Conservation (phyloP, 208 protist genomes). For the Trypanosoma cruzi region DNA sequence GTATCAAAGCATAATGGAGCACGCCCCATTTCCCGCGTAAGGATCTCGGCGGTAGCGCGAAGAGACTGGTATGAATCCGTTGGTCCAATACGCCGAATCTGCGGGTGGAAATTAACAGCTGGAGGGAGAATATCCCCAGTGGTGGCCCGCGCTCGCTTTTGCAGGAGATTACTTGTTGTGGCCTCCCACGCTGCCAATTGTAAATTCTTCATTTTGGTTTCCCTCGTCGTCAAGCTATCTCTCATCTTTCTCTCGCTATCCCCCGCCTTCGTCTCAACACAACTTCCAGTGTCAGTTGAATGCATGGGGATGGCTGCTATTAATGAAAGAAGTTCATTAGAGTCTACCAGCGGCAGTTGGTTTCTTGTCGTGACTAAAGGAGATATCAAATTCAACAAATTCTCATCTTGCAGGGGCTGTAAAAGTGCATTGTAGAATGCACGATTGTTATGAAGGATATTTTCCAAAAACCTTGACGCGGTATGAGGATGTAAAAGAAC, state of each 20-base stretch:
- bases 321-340: conserved; percentile 70
- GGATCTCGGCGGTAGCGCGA: conserved; percentile 34
- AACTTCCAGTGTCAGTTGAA: neutral
- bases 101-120: conserved; percentile 29
- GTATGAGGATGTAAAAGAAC: conserved; percentile 76
- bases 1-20: conserved; percentile 82
- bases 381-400: conserved; percentile 52
- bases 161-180: conserved; percentile 37
- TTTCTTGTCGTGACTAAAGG: conserved; percentile 42
- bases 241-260: neutral
- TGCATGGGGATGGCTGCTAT: conserved; percentile 31
- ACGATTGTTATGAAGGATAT: conserved; percentile 70
- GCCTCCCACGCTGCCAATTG: conserved; percentile 11
- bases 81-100: conserved; percentile 33
- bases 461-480: conserved; percentile 57
- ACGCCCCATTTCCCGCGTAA: conserved; percentile 40
- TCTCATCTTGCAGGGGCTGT: conserved; percentile 63
- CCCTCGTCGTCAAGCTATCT: no score
- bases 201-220: neutral
- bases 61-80: conserved; percentile 52
- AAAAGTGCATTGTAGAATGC: conserved; percentile 73
- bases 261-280: neutral
- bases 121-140: conserved; percentile 38
- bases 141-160: conserved; percentile 54
- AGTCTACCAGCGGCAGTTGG: conserved; percentile 70